Conservation (phyloP, 192 early-diverging fungal species). For the Coemansia erecta region DNA sequence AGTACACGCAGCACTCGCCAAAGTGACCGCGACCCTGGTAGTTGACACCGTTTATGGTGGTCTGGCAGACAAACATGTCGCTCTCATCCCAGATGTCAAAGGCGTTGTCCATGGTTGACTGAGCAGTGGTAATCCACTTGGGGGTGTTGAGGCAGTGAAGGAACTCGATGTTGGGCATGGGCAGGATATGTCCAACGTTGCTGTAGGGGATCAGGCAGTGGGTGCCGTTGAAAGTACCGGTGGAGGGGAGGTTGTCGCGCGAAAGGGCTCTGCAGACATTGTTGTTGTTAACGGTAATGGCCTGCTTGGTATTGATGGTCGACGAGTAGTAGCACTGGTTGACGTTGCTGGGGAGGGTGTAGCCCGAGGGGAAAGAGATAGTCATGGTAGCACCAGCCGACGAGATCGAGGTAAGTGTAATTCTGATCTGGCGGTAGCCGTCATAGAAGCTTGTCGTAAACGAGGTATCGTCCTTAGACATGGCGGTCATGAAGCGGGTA, state of each 20-base stretch:
- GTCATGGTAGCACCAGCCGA: not conserved
- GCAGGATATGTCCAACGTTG: not conserved
- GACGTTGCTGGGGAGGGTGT: not conserved
- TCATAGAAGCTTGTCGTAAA: not conserved
- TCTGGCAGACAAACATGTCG: not conserved
- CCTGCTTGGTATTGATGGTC: not conserved
- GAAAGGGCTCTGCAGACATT: not conserved
- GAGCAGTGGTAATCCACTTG: not conserved
- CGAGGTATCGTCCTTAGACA: not conserved
- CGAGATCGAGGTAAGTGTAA: not conserved
- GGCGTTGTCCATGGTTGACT: not conserved
- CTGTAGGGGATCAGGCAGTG: slow-evolving; percentile 4
- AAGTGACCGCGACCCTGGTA: slow-evolving; percentile 1
- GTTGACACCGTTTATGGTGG: not conserved
- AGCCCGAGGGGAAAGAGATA: not conserved
- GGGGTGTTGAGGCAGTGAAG: not conserved
- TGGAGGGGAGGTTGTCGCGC: not conserved
- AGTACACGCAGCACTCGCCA: not conserved
- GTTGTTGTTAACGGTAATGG: not conserved
- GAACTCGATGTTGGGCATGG: not conserved
- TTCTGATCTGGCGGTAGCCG: not conserved
- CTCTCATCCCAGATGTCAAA: not conserved
- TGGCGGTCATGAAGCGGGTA: not conserved
- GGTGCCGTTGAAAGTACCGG: not conserved
- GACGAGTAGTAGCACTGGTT: not conserved